Conservation (phyloP, 2,329 filamentous ascomycete species). For the Rhinocladiella mackenziei region DNA sequence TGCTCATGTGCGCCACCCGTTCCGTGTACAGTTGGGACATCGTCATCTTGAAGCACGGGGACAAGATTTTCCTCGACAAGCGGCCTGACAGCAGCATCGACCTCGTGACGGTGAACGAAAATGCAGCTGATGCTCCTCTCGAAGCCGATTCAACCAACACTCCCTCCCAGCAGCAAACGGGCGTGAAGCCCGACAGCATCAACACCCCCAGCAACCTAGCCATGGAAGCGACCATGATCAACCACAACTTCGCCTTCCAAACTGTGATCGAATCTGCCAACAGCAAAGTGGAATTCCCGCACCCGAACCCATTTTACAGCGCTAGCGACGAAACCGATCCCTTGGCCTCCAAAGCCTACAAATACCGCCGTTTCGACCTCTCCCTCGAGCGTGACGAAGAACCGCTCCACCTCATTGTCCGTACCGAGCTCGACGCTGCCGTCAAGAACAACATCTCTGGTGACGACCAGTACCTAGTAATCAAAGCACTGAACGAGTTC, state of each 20-base stretch:
- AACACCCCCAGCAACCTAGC: conserved; percentile 92
- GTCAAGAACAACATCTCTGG: conserved; percentile 91
- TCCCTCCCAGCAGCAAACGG: conserved; percentile 30
- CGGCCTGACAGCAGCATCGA: conserved; percentile 90
- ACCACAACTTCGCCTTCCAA: conserved; percentile 98
- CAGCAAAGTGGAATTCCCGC: conserved; percentile 74
- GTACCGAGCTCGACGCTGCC: conserved; percentile 91
- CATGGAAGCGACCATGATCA: conserved; percentile 98
- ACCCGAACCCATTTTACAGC: conserved; percentile 98
- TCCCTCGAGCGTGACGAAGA: conserved; percentile 88
- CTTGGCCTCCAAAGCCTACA: conserved; percentile 93
- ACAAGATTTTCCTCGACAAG: conserved; percentile 99
- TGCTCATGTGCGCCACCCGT: conserved; percentile 97
- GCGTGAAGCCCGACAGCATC: conserved; percentile 82
- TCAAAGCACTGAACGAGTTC: conserved; percentile 98
- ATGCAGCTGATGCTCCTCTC: conserved; percentile 88
- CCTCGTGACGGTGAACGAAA: conserved; percentile 98
- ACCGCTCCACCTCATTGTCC: conserved; percentile 85
- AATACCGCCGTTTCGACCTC: conserved; percentile 94
- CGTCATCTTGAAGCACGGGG: conserved; percentile 84
- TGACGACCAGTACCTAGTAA: conserved; percentile 83
- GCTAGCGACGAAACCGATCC: conserved; percentile 87
- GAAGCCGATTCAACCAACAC: conserved; percentile 67
- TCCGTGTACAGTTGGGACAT: conserved; percentile 99
- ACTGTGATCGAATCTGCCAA: conserved; percentile 78